Evolutionary conservation across 805 yeast genomes (phyloP).

Genomic region (Cyberlindnera xylosilytica): DNA sequence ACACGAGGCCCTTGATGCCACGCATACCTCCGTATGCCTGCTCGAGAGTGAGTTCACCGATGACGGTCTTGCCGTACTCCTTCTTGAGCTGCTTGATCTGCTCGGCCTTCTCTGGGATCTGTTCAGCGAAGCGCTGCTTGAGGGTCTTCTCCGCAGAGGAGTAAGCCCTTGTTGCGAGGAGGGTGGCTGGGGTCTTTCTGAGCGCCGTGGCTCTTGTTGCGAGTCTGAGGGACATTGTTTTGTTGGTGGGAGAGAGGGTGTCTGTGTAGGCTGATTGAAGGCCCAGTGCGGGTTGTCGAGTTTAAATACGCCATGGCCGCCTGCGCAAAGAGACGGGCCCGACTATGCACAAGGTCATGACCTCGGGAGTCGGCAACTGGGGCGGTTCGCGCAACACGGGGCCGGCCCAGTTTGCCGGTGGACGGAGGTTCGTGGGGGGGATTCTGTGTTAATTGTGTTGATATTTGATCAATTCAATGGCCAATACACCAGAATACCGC

Average conservation of each 20-base stretch:
- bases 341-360: conserved; percentile 15
- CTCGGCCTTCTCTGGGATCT: conserved; percentile 88
- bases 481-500: too few species aligned
- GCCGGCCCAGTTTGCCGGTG: background rate
- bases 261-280: background rate
- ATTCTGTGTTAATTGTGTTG: too few species aligned
- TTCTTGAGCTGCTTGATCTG: conserved; percentile 78
- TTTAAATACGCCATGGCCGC: background rate
- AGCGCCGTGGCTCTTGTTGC: conserved; percentile 14
- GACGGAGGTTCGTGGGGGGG: background rate
- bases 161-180: conserved; percentile 26
- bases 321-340: conserved; percentile 15
- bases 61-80: conserved; percentile 75
- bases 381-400: conserved; percentile 2
- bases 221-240: conserved; percentile 18
- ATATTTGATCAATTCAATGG: too few species aligned
- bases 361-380: conserved; percentile 1
- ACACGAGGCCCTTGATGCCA: conserved; percentile 79
- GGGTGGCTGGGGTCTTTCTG: conserved; percentile 11
- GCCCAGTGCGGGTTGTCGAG: background rate
- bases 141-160: conserved; percentile 52
- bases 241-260: background rate
- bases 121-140: conserved; percentile 91
- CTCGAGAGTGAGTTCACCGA: conserved; percentile 71
- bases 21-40: conserved; percentile 93